Conservation (phyloP, 1,284 basidiomycete species). For the Ganoderma meredithae region DNA sequence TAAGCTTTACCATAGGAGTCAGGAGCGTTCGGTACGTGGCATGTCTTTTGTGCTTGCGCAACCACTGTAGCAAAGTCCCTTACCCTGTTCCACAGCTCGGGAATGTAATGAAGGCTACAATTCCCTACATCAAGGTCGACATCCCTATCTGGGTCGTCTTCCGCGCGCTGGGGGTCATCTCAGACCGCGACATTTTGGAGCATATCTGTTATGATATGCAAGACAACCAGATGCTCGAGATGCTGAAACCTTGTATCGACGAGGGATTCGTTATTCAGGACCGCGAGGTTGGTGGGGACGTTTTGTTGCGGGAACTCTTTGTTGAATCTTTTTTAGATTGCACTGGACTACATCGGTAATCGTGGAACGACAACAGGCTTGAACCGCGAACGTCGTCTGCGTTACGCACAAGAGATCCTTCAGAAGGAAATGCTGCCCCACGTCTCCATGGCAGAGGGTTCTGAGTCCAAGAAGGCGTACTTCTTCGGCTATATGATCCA, state of each 20-base stretch:
- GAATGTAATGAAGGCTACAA: slow-evolving; percentile 96
- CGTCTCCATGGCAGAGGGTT: slow-evolving; percentile 95
- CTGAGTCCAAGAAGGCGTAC: slow-evolving; percentile 98
- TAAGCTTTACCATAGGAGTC: slow-evolving; percentile 93
- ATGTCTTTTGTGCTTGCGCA: background rate
- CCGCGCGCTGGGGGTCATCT: slow-evolving; percentile 96
- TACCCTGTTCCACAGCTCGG: slow-evolving; percentile 61
- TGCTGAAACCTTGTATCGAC: slow-evolving; percentile 98
- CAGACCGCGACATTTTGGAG: slow-evolving; percentile 96
- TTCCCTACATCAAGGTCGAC: slow-evolving; percentile 98
- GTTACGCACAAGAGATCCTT: slow-evolving; percentile 97
- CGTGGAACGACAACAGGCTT: slow-evolving; percentile 96
- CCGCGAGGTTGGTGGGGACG: slow-evolving; percentile 73
- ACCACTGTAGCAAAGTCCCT: background rate
- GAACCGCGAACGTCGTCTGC: slow-evolving; percentile 90
- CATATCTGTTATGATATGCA: slow-evolving; percentile 99
- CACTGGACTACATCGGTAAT: slow-evolving; percentile 98
- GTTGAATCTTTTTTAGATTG: slow-evolving; percentile 50
- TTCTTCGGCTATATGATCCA: slow-evolving; percentile 99
- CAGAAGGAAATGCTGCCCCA: slow-evolving; percentile 99
- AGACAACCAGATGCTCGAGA: slow-evolving; percentile 96
- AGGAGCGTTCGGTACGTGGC: slow-evolving; percentile 81
- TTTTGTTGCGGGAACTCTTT: slow-evolving; percentile 18
- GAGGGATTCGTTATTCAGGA: slow-evolving; percentile 99
- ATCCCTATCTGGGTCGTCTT: slow-evolving; percentile 99